Percentiles rank a stretch among this genome's conserved stretches.
Conservation (phyloP, 257 asterid species). For the Solanum arcanum region DNA sequence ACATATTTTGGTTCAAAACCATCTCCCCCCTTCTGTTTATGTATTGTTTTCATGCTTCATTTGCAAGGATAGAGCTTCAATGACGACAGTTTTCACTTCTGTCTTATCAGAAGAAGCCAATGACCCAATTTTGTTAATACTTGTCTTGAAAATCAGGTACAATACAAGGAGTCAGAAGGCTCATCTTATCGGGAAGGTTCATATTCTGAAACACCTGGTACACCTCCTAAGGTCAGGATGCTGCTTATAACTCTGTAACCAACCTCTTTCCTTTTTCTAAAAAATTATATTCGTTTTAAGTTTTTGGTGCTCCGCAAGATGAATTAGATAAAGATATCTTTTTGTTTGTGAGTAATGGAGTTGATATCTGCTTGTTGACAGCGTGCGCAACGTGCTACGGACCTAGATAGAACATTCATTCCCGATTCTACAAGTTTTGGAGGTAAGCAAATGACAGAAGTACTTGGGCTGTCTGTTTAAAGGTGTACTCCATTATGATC, state of each 20-base stretch:
- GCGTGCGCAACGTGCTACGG: slow-evolving; percentile 61
- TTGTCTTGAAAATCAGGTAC: slow-evolving; percentile 38
- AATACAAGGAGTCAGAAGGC: slow-evolving; percentile 88
- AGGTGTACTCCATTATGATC: not conserved
- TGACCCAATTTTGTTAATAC: not conserved
- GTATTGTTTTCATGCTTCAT: not conserved
- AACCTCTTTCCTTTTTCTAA: not conserved
- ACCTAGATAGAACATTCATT: slow-evolving; percentile 63
- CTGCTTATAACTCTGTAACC: not conserved
- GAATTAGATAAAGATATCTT: not conserved
- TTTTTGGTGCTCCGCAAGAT: not conserved
- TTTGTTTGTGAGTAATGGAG: not conserved
- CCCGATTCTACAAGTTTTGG: slow-evolving; percentile 57
- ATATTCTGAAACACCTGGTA: slow-evolving; percentile 80
- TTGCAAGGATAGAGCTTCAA: not conserved
- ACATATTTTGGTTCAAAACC: not conserved
- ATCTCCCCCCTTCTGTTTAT: not conserved
- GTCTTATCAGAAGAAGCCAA: not conserved
- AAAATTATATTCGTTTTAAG: not conserved
- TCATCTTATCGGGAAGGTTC: slow-evolving; percentile 76
- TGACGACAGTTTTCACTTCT: not conserved
- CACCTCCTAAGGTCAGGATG: slow-evolving; percentile 73
- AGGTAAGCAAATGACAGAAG: slow-evolving; percentile 29
- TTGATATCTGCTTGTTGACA: slow-evolving; percentile 19
- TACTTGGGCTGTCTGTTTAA: not conserved